phyloP scores from a whole-genome alignment of 2,329 filamentous ascomycete species.

The Pseudogymnoascus sp. region DNA sequence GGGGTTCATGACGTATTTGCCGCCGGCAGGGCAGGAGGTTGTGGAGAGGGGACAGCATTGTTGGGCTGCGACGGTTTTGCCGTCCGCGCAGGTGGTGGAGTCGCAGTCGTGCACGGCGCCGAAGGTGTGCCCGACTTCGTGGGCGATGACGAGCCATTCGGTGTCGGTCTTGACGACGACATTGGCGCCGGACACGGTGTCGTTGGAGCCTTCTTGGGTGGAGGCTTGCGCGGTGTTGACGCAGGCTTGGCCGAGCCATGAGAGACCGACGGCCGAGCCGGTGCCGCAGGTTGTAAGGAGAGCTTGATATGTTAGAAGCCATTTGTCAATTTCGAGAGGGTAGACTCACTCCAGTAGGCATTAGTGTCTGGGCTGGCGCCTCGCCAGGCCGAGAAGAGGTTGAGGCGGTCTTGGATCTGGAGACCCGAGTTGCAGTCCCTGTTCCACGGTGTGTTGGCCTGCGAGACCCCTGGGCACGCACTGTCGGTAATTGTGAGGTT shows the following conservation, averaged over 20 bases:
- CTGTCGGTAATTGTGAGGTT: slow-evolving; percentile 72
- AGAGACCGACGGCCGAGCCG: slow-evolving; percentile 76
- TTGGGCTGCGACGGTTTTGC: slow-evolving; percentile 48
- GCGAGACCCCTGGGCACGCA: slow-evolving; percentile 63
- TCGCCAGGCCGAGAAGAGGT: slow-evolving; percentile 83
- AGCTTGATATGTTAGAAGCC: slow-evolving; percentile 46
- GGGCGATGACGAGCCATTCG: slow-evolving; percentile 94
- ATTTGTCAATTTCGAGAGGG: slow-evolving; percentile 44
- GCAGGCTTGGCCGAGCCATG: slow-evolving; percentile 89
- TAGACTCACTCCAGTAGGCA: slow-evolving; percentile 88
- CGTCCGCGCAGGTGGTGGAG: slow-evolving; percentile 53
- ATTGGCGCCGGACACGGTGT: slow-evolving; percentile 78
- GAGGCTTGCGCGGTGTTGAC: slow-evolving; percentile 48
- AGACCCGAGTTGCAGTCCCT: slow-evolving; percentile 55
- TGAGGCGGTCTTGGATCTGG: slow-evolving; percentile 69
- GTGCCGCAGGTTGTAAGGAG: slow-evolving; percentile 66
- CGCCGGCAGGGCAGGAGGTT: slow-evolving; percentile 62
- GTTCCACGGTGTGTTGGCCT: slow-evolving; percentile 73
- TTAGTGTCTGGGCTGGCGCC: slow-evolving; percentile 69
- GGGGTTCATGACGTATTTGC: slow-evolving; percentile 92
- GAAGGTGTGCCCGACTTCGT: slow-evolving; percentile 90
- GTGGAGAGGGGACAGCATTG: slow-evolving; percentile 72
- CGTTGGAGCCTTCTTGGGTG: slow-evolving; percentile 42
- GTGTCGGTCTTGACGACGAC: slow-evolving; percentile 75
- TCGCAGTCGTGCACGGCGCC: slow-evolving; percentile 93